A percentile compares a stretch with the other conserved stretches of the same genome.
Conservation (phyloP, 352 stramenopile species). For the Peronospora belbahrii region DNA sequence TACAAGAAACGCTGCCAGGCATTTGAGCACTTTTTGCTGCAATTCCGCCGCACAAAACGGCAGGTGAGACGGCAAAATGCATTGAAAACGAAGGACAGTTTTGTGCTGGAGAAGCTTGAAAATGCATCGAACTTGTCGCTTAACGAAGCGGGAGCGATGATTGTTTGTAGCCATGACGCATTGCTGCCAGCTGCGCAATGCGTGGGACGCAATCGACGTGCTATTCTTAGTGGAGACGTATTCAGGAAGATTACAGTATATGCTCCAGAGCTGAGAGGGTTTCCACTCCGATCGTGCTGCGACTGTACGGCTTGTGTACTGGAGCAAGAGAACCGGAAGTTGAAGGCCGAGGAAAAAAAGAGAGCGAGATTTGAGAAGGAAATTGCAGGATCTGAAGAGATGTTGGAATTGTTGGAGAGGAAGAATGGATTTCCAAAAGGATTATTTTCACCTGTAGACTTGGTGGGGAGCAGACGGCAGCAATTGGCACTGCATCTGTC, state of each 20-base stretch:
- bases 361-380: conserved; percentile 54
- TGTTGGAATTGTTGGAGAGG: conserved; percentile 65
- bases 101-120: conserved; percentile 2
- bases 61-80: conserved; percentile 47
- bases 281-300: conserved; percentile 33
- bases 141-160: conserved; percentile 30
- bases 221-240: conserved; percentile 37
- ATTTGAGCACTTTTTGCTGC: conserved; percentile 68
- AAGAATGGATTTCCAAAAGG: conserved; percentile 75
- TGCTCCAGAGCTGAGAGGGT: conserved; percentile 48
- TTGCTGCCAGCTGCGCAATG: conserved; percentile 52
- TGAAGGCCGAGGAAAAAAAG: conserved; percentile 43
- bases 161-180: conserved; percentile 55
- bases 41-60: conserved; percentile 64
- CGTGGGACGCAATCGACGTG: conserved; percentile 48
- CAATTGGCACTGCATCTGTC: conserved; percentile 45
- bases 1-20: conserved; percentile 63
- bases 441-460: conserved; percentile 53
- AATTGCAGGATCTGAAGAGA: conserved; percentile 51
- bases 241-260: conserved; percentile 51
- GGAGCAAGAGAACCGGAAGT: conserved; percentile 47
- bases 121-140: conserved; percentile 23
- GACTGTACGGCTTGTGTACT: conserved; percentile 56
- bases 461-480: conserved; percentile 15
- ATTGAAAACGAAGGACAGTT: conserved; percentile 20